These are phyloP conservation scores for Colletotrichum graminicola DNA, from an alignment of 2,329 filamentous ascomycete species.

Conservation along the genomic window DNA sequence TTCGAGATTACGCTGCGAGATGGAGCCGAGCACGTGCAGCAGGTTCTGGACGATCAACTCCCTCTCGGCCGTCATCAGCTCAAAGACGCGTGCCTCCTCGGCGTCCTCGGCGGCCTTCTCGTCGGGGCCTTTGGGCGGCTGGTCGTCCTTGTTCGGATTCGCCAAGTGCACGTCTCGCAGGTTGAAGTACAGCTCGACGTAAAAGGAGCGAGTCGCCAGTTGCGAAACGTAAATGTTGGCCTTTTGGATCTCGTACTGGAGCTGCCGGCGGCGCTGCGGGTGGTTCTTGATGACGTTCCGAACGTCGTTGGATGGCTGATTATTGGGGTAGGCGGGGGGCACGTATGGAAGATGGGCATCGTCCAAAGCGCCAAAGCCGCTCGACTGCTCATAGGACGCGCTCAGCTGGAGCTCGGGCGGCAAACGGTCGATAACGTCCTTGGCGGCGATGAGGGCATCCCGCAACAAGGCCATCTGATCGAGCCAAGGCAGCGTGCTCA, in stretches of 20 bases:
- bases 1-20: conserved; percentile 88
- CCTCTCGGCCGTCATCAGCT: conserved; percentile 79
- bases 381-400: conserved; percentile 53
- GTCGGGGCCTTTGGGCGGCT: conserved; percentile 51
- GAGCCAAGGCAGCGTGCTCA: conserved; percentile 81
- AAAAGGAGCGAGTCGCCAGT: conserved; percentile 83
- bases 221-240: conserved; percentile 89
- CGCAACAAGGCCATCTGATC: conserved; percentile 81
- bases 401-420: conserved; percentile 76
- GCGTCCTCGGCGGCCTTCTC: conserved; percentile 56
- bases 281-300: conserved; percentile 63
- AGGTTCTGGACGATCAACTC: conserved; percentile 86
- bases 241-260: conserved; percentile 92
- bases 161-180: conserved; percentile 75
- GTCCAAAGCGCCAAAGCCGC: conserved; percentile 56
- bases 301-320: conserved; percentile 62
- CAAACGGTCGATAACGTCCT: conserved; percentile 74
- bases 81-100: conserved; percentile 64
- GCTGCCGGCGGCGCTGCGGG: conserved; percentile 63
- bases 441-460: conserved; percentile 77
- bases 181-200: conserved; percentile 88
- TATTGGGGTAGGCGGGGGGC: conserved; percentile 62
- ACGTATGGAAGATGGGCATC: conserved; percentile 65
- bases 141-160: conserved; percentile 55
- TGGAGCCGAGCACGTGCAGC: conserved; percentile 78